These are phyloP conservation scores for Amaranthus palmeri DNA, from an alignment of 148 eudicot species.

Conservation along the genomic window DNA sequence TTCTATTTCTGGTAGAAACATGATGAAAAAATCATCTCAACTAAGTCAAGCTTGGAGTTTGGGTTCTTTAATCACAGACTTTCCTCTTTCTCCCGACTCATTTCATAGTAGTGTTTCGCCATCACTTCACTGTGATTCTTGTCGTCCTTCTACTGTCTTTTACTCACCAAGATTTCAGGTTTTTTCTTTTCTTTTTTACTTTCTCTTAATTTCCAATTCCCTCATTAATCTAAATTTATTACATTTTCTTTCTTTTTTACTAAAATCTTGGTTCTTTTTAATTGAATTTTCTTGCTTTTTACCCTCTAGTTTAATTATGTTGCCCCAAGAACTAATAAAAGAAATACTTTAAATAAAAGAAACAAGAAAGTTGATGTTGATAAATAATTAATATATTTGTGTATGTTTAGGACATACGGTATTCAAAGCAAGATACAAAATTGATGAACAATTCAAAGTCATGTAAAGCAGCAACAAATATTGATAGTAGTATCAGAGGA, in stretches of 20 bases:
- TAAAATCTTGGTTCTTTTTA: neutral
- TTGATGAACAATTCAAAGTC: constrained; percentile 18
- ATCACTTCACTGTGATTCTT: neutral
- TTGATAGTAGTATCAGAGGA: neutral
- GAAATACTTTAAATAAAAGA: too few relatives aligned
- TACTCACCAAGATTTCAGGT: constrained; percentile 32
- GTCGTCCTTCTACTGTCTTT: constrained; percentile 27
- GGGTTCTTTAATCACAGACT: constrained; percentile 18
- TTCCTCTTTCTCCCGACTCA: constrained; percentile 14
- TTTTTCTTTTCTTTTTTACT: neutral
- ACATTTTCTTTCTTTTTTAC: neutral
- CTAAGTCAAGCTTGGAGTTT: constrained; percentile 16
- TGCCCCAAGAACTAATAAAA: too few relatives aligned
- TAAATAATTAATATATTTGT: neutral
- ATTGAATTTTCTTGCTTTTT: neutral
- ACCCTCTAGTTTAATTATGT: too few relatives aligned
- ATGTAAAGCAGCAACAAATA: constrained; percentile 12
- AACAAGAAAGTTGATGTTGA: neutral
- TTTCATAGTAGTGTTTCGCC: neutral
- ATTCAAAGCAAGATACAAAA: constrained; percentile 23
- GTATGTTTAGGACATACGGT: constrained; percentile 8
- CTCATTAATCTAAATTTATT: neutral
- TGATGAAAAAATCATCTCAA: neutral
- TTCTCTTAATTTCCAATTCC: too few relatives aligned
- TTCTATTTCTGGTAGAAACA: neutral